Conservation (phyloP, 805 yeast genomes). For the Starmerella riodocensis region DNA sequence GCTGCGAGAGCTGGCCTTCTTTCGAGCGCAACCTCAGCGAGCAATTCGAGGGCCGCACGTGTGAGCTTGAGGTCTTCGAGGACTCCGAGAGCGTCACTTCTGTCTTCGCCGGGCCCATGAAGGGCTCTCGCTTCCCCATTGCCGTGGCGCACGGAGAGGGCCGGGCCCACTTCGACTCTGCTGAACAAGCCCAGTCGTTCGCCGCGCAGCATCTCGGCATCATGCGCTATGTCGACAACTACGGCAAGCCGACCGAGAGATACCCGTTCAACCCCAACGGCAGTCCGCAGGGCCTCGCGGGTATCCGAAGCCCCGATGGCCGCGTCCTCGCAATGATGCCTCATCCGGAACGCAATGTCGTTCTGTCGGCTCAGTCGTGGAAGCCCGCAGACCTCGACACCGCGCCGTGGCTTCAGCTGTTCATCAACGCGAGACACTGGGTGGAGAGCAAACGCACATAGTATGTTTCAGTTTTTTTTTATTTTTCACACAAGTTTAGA, state of each 20-base stretch:
- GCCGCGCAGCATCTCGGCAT: constrained; percentile 39
- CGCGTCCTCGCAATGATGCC: constrained; percentile 98
- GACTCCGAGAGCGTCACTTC: constrained; percentile 28
- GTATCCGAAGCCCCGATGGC: constrained; percentile 79
- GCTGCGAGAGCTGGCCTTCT: constrained; percentile 89
- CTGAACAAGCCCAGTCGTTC: constrained; percentile 37
- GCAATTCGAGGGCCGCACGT: constrained; percentile 92
- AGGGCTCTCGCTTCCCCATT: constrained; percentile 86
- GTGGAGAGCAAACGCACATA: constrained; percentile 29
- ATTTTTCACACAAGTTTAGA: not conserved
- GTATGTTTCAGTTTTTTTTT: not conserved
- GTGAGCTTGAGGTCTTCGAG: constrained; percentile 61
- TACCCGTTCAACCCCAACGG: constrained; percentile 97
- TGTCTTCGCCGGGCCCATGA: constrained; percentile 78
- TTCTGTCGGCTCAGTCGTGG: constrained; percentile 84
- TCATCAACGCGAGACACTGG: constrained; percentile 90
- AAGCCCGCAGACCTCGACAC: constrained; percentile 45
- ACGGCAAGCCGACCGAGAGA: constrained; percentile 66
- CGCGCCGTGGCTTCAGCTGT: constrained; percentile 84
- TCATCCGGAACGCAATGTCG: constrained; percentile 89
- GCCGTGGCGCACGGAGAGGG: constrained; percentile 99
- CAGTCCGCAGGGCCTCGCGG: constrained; percentile 84
- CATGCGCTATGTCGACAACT: constrained; percentile 78
- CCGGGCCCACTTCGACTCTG: constrained; percentile 55
- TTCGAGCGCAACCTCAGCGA: constrained; percentile 84